Conservation (phyloP, 202 grass and related monocot species). For the Dendrocalamus latiflorus region DNA sequence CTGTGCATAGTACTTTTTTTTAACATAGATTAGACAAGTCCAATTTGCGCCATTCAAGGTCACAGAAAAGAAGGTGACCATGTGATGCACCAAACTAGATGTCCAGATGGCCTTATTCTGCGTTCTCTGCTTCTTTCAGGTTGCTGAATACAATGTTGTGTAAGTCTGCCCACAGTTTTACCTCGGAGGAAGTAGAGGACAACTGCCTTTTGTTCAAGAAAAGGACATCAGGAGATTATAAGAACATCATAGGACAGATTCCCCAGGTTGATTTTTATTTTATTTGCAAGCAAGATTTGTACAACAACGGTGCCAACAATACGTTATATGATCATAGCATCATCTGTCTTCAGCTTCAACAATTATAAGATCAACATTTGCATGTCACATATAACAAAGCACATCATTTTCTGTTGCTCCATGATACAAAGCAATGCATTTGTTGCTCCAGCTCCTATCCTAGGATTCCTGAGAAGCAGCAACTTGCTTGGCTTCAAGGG, state of each 20-base stretch:
- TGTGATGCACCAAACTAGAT: background rate
- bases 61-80: background rate
- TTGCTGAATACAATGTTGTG: background rate
- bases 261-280: conserved; percentile 7
- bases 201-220: background rate
- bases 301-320: background rate
- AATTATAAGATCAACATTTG: background rate
- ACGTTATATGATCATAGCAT: conserved; percentile 4
- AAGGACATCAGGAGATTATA: conserved; percentile 7
- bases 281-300: conserved; percentile 25
- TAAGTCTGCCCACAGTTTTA: background rate
- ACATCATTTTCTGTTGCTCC: background rate
- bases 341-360: conserved; percentile 1
- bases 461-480: conserved; percentile 31
- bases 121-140: background rate
- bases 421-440: conserved; percentile 20
- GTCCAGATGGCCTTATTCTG: background rate
- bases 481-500: conserved; percentile 72
- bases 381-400: background rate
- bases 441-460: background rate
- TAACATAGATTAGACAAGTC: background rate
- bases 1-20: background rate
- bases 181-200: background rate
- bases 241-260: background rate
- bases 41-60: background rate